A percentile compares a stretch with the other conserved stretches of the same genome.
phyloP scores from a whole-genome alignment of 495 filamentous ascomycete genomes.

The Xylaria nigripes region DNA sequence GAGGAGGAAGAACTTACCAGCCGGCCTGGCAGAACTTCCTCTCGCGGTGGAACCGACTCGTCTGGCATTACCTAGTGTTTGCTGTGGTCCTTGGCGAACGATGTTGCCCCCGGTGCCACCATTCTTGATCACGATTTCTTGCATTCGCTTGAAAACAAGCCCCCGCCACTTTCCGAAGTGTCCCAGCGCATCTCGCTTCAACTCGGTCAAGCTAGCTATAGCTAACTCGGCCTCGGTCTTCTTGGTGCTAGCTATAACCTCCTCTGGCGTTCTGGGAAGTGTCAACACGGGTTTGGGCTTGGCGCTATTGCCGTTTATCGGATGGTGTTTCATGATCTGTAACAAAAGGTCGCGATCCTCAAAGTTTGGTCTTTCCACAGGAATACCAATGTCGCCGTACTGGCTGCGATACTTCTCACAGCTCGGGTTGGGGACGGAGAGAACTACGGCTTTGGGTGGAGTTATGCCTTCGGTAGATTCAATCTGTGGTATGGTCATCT shows the following conservation, averaged over 20 bases:
- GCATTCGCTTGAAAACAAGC: constrained; percentile 27
- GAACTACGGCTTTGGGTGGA: constrained; percentile 11
- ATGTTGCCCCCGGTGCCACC: constrained; percentile 18
- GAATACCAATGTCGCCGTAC: constrained; percentile 12
- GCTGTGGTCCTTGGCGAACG: constrained; percentile 7
- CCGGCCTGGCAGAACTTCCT: constrained; percentile 15
- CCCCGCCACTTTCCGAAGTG: constrained; percentile 41
- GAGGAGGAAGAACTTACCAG: constrained; percentile 25
- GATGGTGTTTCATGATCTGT: constrained; percentile 10
- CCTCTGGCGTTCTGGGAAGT: constrained; percentile 15
- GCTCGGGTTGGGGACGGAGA: constrained; percentile 16
- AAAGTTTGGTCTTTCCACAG: constrained; percentile 6
- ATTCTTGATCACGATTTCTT: constrained; percentile 35
- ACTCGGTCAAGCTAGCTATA: constrained; percentile 30
- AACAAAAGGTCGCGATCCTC: constrained; percentile 8
- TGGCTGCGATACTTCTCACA: constrained; percentile 19
- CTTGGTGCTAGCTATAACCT: constrained; percentile 5
- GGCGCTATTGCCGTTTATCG: not conserved
- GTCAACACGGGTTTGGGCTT: constrained; percentile 5
- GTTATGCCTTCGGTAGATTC: constrained; percentile 16
- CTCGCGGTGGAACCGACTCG: constrained; percentile 12
- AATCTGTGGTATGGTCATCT: constrained; percentile 14
- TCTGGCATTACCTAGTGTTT: constrained; percentile 19
- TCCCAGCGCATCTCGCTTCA: constrained; percentile 35
- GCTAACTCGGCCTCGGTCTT: constrained; percentile 22